Evolutionary conservation across 1,139 yeast genomes (phyloP), one percentile per base, ranked within the genome.

Genomic region (Trichomonascaceae sp.): DNA sequence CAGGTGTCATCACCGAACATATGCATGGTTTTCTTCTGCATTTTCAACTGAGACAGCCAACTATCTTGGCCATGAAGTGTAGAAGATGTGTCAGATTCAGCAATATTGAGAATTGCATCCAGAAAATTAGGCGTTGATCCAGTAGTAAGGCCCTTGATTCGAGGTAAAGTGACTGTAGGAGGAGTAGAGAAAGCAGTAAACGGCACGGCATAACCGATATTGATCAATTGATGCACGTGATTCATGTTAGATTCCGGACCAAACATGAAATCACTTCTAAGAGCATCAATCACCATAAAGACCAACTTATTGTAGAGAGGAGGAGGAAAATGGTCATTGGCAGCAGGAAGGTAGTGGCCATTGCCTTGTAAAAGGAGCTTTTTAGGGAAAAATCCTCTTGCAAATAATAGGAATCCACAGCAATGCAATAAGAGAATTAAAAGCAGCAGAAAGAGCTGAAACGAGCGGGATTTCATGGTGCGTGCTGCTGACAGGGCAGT

Each of bases 1-100:
- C 99, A 95, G 0, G 99, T 93, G 66, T 93, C 99, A 69, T 93
- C 99, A 24, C 99, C 99, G 72, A 81, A 93, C 79, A 93, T 89
- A 64, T 89, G 85, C 44, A 93, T 74, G 52, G 71, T 77, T 62
- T 78, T 79, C 32, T 72, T 73, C 43, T 58, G 59, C 1, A 55
- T 46, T 3, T 68, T 60, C 70, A 90, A 75, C 66, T 93, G 98
- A 43, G 76, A 73, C 12, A 91, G 67, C 96, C 98, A 91, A 17
- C 95, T 86, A 67, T 95, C 99, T 61, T 87, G 95, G 52, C 78
- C 80, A 0, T 81, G 76, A 49, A 90, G 68, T 0, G 90, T 84
- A 10, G 93, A 88, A 0, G 95, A 81, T 1, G 82, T 75, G 63
- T 93, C 97, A 47, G 85, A 95, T 62, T 95, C 99, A 1, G 96